phyloP scores from a whole-genome alignment of 2,329 filamentous ascomycete species.

The Aspergillus sp. region DNA sequence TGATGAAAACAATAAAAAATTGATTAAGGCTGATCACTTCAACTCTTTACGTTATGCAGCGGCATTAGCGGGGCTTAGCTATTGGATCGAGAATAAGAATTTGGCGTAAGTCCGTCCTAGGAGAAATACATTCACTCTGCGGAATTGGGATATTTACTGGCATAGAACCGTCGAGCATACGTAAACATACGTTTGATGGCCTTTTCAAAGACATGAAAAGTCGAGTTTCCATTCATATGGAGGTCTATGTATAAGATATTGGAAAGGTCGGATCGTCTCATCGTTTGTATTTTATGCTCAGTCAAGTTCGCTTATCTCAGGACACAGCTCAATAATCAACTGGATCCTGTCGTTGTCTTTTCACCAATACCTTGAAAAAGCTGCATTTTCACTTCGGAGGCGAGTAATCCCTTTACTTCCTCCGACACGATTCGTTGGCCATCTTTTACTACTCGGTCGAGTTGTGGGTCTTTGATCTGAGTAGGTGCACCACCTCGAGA shows the following conservation, averaged over 20 bases:
- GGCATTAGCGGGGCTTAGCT: too few relatives aligned
- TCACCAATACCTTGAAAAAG: conserved; percentile 48
- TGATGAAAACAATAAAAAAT: too few relatives aligned
- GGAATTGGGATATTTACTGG: too few relatives aligned
- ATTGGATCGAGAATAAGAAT: too few relatives aligned
- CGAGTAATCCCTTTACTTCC: conserved; percentile 49
- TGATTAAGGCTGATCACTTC: too few relatives aligned
- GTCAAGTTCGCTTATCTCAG: background rate
- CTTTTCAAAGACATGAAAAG: background rate
- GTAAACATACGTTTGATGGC: background rate
- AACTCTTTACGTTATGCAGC: too few relatives aligned
- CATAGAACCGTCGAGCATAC: background rate
- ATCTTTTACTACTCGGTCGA: conserved; percentile 56
- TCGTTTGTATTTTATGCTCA: background rate
- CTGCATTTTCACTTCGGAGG: conserved; percentile 52
- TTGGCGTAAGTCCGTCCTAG: too few relatives aligned
- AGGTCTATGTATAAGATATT: background rate
- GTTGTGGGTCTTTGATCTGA: conserved; percentile 43
- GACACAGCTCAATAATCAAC: background rate
- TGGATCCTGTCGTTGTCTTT: conserved; percentile 17
- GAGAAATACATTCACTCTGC: too few relatives aligned
- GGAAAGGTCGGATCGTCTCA: background rate
- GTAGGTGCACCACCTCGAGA: conserved; percentile 29
- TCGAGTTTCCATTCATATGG: background rate
- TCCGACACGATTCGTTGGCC: conserved; percentile 59